phyloP scores from a whole-genome alignment of 305 asterid genomes.

The Withania somnifera region DNA sequence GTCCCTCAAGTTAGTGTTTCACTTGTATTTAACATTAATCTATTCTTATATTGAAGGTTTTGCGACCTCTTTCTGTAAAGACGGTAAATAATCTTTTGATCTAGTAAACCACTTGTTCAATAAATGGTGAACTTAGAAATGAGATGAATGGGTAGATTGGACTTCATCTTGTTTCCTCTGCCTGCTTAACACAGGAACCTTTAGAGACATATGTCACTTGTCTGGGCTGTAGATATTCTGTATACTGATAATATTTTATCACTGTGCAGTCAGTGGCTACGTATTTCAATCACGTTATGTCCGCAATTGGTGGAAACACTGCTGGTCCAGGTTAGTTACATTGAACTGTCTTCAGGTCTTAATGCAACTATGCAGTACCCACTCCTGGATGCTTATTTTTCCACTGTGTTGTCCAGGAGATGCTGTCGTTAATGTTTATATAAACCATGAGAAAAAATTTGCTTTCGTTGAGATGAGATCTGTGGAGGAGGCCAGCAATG shows the following conservation, averaged over 20 bases:
- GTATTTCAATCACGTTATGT: constrained; percentile 89
- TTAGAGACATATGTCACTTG: neutral
- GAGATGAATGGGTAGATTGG: neutral
- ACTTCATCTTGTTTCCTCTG: neutral
- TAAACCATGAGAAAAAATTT: constrained; percentile 92
- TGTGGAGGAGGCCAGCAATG: constrained; percentile 98
- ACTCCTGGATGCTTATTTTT: neutral
- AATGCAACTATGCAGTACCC: neutral
- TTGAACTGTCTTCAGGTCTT: neutral
- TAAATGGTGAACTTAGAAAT: neutral
- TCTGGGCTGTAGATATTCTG: neutral
- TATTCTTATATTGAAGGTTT: neutral
- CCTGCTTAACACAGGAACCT: neutral
- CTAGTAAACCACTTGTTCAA: neutral
- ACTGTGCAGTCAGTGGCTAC: constrained; percentile 81
- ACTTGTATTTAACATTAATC: neutral
- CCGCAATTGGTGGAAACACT: constrained; percentile 93
- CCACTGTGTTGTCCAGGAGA: constrained; percentile 49
- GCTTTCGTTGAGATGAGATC: constrained; percentile 99
- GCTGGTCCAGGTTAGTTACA: constrained; percentile 83
- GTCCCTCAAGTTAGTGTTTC: neutral
- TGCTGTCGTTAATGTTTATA: constrained; percentile 95
- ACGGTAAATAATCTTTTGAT: neutral
- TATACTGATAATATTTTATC: neutral
- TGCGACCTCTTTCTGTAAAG: neutral